These are phyloP conservation scores for Saturnispora halmiae DNA, from an alignment of 805 yeast species.

Conservation along the genomic window DNA sequence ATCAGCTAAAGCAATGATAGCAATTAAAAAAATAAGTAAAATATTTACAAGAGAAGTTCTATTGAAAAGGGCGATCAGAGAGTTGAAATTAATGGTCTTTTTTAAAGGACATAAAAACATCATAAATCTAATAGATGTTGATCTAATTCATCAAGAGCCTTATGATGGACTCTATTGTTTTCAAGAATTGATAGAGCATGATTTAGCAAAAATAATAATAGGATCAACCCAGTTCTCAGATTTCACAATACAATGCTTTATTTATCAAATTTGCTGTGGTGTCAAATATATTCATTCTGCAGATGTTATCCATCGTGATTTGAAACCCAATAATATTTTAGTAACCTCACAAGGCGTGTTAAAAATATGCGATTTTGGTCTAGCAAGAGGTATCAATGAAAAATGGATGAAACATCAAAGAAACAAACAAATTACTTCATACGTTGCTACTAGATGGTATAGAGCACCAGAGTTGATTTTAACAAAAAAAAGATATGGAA, in stretches of 20 bases:
- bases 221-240: constrained; percentile 73
- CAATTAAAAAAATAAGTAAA: constrained; percentile 71
- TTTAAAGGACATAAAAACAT: constrained; percentile 84
- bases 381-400: constrained; percentile 64
- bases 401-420: constrained; percentile 18
- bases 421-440: constrained; percentile 48
- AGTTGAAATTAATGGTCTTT: constrained; percentile 68
- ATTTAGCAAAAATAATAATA: constrained; percentile 71
- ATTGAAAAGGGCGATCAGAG: constrained; percentile 74
- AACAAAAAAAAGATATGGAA: constrained; percentile 48
- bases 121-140: constrained; percentile 64
- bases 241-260: constrained; percentile 65
- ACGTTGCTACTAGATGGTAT: constrained; percentile 94
- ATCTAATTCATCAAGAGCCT: constrained; percentile 54
- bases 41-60: constrained; percentile 61
- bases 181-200: constrained; percentile 79
- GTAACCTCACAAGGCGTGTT: constrained; percentile 64
- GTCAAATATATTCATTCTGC: constrained; percentile 85
- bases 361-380: constrained; percentile 89
- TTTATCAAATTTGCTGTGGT: constrained; percentile 80
- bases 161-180: constrained; percentile 84
- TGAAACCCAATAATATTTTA: constrained; percentile 84
- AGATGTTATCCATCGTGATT: constrained; percentile 84
- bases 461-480: constrained; percentile 86
- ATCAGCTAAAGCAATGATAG: constrained; percentile 34